Conservation (phyloP, 306 rosid genomes). For the Vachellia pachyceras region DNA sequence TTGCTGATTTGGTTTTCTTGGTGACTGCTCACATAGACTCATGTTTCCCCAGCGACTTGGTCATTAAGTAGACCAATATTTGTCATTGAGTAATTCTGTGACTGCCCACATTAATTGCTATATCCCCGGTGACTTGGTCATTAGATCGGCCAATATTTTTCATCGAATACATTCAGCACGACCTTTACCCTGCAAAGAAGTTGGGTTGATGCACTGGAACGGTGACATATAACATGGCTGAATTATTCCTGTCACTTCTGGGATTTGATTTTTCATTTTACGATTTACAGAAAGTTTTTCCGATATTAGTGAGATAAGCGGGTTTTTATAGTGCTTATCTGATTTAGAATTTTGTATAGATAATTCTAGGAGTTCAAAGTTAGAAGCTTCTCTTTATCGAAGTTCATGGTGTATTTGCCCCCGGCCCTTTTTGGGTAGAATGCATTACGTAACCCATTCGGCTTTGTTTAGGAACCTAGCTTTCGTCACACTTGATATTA, state of each 20-base stretch:
- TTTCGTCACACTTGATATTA: background rate
- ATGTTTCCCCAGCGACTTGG: slow-evolving; percentile 13
- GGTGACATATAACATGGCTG: slow-evolving; percentile 26
- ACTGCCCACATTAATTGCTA: slow-evolving; percentile 18
- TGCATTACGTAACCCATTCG: background rate
- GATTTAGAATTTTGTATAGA: slow-evolving; percentile 61
- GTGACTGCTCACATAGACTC: slow-evolving; percentile 23
- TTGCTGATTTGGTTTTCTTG: slow-evolving; percentile 25
- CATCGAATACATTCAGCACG: slow-evolving; percentile 26
- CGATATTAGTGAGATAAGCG: slow-evolving; percentile 58
- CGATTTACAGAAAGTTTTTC: slow-evolving; percentile 36
- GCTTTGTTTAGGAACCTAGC: background rate
- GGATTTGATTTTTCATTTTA: slow-evolving; percentile 37
- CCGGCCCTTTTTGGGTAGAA: background rate
- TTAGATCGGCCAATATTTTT: slow-evolving; percentile 22
- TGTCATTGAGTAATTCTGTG: slow-evolving; percentile 22
- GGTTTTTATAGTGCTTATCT: slow-evolving; percentile 70
- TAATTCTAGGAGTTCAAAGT: slow-evolving; percentile 23
- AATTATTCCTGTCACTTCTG: slow-evolving; percentile 16
- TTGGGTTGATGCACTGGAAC: slow-evolving; percentile 28
- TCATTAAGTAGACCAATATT: slow-evolving; percentile 21
- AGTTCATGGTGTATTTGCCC: background rate
- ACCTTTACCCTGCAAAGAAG: slow-evolving; percentile 29
- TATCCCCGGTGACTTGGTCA: slow-evolving; percentile 19
- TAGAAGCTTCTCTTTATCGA: slow-evolving; percentile 2